Conservation (phyloP, 306 rosid genomes). For the Dryas drummondii region DNA sequence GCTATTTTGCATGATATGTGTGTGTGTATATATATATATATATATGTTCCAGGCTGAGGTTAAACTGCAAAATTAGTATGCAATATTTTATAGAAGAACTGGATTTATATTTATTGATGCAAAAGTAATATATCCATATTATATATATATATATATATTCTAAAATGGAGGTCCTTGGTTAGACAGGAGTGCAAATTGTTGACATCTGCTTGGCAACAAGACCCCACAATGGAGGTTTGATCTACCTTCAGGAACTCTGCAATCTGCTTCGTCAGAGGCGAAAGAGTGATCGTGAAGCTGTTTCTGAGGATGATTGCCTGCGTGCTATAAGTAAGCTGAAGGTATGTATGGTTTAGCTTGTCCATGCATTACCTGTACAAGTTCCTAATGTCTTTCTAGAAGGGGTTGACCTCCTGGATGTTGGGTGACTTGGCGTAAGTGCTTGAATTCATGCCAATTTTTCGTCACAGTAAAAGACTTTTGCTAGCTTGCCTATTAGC, state of each 20-base stretch:
- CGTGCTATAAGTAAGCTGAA: conserved; percentile 93
- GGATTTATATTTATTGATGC: background rate
- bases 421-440: conserved; percentile 4
- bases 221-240: conserved; percentile 88
- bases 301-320: conserved; percentile 93
- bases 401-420: conserved; percentile 2
- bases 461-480: too few species aligned
- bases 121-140: background rate
- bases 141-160: background rate
- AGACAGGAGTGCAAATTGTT: conserved; percentile 92
- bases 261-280: conserved; percentile 66
- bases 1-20: background rate
- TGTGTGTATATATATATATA: background rate
- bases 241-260: conserved; percentile 86
- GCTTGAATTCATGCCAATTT: background rate
- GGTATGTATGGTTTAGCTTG: conserved; percentile 47
- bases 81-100: background rate
- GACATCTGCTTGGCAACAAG: conserved; percentile 92
- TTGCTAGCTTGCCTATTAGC: background rate
- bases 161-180: conserved; percentile 46
- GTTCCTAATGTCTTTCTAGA: background rate
- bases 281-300: conserved; percentile 78
- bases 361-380: background rate
- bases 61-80: conserved; percentile 6
- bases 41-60: background rate